Evolutionary conservation across 2,329 filamentous ascomycete genomes (phyloP), one percentile per base, ranked within the genome.

Genomic region (Hypoxylon sp.): DNA sequence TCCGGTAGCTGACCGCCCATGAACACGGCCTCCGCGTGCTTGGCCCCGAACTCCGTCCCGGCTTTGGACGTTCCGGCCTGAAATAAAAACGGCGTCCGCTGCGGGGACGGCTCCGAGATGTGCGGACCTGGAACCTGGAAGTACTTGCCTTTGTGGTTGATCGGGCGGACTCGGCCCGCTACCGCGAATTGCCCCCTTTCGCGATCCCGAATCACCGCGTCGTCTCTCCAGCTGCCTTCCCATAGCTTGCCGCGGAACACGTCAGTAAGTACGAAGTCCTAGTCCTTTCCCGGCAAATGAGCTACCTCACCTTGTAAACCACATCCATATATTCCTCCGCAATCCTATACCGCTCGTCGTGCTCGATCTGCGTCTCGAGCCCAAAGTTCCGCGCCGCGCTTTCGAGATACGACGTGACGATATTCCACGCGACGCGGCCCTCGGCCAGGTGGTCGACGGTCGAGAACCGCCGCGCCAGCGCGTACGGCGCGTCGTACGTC

Each of bases 361-460:
- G 87, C 59, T 86, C 81, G 46, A 86, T 84, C 0, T 83, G 82
- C 2, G 74, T 82, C 22, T 87, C 82, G 0, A 87, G 69, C 0
- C 86, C 86, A 52, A 88, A 85, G 68, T 88, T 87, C 71, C 86
- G 85, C 0, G 86, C 86, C 0, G 84, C 80, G 68, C 88, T 88
- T 71, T 86, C 87, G 1, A 72, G 65, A 65, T 74, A 76, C 1
- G 71, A 74, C 3, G 68, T 71, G 50, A 91, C 88, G 17, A 90
- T 88, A 64, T 90, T 90, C 87, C 87, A 89, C 0, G 85, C 87
- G n/a, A 89, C 79, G 0, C 87, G 78, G 0, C 87, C 87, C 8
- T 82, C 78, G 0, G 86, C 88, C 41, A 89, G 75, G 71, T 89
- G 87, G 62, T 89, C 87, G 0, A 89, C 74, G 0, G 85, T 87